Base-by-base conservation (phyloP, 2,329 filamentous ascomycete species). In the Aspergillus bombycis region DNA sequence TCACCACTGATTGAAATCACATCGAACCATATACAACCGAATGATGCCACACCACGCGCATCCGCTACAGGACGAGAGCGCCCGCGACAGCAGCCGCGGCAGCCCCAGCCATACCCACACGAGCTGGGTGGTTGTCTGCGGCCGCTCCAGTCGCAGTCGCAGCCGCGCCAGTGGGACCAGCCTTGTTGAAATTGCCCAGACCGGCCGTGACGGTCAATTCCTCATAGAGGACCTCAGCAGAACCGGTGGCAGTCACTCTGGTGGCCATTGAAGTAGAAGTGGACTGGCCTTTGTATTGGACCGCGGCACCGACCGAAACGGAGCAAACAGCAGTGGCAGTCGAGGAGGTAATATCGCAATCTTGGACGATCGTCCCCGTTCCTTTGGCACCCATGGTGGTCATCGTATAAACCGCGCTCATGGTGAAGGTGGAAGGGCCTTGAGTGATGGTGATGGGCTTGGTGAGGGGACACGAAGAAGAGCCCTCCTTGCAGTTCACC, bases 1-100 rank as follows among this genome's bases (percentile, higher is more conserved):
- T 36, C 34, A 16, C 34, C 14, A 1, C 14, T 3, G 34, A 16
- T 6, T 7, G 5, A 36, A 16, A 36, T 36, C 34, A 16, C 6
- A 36, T 16, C 34, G 14, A 36, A 36, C 5, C 34, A 16, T 16
- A 36, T 16, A 16, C 6, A 36, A 16, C 14, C 14, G 14, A 16
- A 36, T 14, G 14, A 36, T 36, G 34, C 12, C 34, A 36, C 34
- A 16, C 6, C 34, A 36, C 0, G 34, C 14, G 14, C 46, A 28
- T 50, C 21, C 9, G 28, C 10, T 50, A 50, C 21, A 50, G 46
- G 30, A 50, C 46, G 16, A 50, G 23, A n/a, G 57, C 85, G 85
- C 64, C 69, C 67, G 23, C 77, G 75, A 50, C 75, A 76, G 57
- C 77, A 72, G 34, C 72, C 67, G 32, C 65, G 57, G 57, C 67